A percentile compares a stretch with the other conserved stretches of the same genome.
These are phyloP conservation scores for Leptographium radiaticola DNA, from an alignment of 2,329 filamentous ascomycete genomes.

Conservation along the genomic window DNA sequence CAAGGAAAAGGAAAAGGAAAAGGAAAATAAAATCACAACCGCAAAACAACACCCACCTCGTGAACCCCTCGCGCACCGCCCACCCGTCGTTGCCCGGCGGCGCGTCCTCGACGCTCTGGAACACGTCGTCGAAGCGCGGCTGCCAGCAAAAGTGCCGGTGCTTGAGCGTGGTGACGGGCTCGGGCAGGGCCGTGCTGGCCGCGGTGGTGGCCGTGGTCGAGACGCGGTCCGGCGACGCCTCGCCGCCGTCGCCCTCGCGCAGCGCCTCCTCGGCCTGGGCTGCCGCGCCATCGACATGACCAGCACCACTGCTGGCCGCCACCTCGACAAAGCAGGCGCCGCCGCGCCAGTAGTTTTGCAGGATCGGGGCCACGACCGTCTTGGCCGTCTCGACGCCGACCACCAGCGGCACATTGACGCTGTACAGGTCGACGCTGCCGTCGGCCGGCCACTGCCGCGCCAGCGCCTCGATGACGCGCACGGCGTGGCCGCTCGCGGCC, in stretches of 20 bases:
- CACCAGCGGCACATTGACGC: constrained; percentile 77
- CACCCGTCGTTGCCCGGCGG: constrained; percentile 82
- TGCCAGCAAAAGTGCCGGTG: constrained; percentile 95
- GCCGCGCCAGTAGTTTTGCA: constrained; percentile 83
- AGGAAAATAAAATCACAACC: not conserved
- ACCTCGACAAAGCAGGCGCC: constrained; percentile 75
- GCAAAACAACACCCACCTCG: constrained; percentile 44
- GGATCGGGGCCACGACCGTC: constrained; percentile 70
- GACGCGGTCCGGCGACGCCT: constrained; percentile 12
- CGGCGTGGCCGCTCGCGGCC: constrained; percentile 60
- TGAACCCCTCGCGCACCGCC: constrained; percentile 77
- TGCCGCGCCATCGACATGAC: constrained; percentile 23
- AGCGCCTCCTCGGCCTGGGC: constrained; percentile 59
- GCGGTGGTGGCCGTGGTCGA: constrained; percentile 12
- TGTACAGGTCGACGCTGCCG: constrained; percentile 66
- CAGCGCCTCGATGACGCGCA: constrained; percentile 68
- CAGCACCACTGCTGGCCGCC: constrained; percentile 17
- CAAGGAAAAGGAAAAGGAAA: not conserved
- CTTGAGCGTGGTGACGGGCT: constrained; percentile 23
- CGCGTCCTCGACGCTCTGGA: constrained; percentile 70
- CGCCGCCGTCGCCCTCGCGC: constrained; percentile 47
- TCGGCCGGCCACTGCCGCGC: constrained; percentile 59
- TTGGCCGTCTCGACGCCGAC: constrained; percentile 59
- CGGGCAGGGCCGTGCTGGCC: not conserved
- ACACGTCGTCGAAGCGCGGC: constrained; percentile 75